Percentiles rank a stretch among this genome's conserved stretches.
These are phyloP conservation scores for Nicotiana obtusifolia DNA, from an alignment of 257 asterid genomes.

Conservation along the genomic window DNA sequence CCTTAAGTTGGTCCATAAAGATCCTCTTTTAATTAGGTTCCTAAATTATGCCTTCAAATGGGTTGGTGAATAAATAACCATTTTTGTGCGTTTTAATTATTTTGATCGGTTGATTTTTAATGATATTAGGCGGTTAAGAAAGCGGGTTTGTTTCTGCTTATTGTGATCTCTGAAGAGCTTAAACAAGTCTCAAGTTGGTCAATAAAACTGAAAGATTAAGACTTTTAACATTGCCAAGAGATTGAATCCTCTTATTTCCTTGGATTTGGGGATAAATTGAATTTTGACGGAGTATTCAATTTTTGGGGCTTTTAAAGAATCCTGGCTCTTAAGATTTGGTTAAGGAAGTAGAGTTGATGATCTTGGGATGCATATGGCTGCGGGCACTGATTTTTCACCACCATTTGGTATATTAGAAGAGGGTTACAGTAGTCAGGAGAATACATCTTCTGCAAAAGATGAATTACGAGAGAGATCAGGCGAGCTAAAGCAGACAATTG, in stretches of 20 bases:
- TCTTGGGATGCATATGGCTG: conserved; percentile 55
- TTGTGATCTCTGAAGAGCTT: neutral
- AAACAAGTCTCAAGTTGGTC: neutral
- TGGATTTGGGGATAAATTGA: neutral
- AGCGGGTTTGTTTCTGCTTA: neutral
- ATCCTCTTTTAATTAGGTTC: neutral
- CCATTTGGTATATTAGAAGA: conserved; percentile 35
- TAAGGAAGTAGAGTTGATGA: conserved; percentile 22
- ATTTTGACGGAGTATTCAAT: neutral
- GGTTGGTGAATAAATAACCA: neutral
- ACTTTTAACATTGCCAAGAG: neutral
- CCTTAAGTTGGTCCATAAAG: neutral
- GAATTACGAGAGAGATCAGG: conserved; percentile 36
- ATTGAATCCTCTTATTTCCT: neutral
- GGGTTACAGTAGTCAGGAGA: conserved; percentile 28
- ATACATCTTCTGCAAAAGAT: conserved; percentile 32
- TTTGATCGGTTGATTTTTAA: neutral
- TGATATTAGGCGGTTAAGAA: neutral
- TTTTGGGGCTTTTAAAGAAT: neutral
- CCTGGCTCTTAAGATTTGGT: neutral
- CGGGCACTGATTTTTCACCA: conserved; percentile 51
- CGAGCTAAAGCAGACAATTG: conserved; percentile 30
- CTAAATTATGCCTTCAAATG: neutral
- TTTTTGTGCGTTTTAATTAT: too few relatives aligned
- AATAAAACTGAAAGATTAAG: neutral